Base-by-base conservation (phyloP, 805 yeast species). In the Candida broadrunensis region DNA sequence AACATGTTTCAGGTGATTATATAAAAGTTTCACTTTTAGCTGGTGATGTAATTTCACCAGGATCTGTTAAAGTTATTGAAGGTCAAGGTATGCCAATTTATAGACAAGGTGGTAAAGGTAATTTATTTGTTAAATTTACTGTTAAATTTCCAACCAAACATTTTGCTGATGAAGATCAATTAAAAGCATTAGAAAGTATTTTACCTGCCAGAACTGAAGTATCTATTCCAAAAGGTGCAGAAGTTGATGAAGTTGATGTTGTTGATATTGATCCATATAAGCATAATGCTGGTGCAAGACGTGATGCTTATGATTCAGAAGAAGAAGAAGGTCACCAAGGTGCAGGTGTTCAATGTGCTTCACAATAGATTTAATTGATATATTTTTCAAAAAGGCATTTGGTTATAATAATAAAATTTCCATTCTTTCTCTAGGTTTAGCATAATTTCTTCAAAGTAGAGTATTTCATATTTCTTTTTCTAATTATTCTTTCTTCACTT, bases 31-130 rank as follows among this genome's bases (percentile, higher is more conserved):
- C 78, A 29, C 80, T 90, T 47, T 70, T 85, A 38, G 93, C 97
- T 41, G 98, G 98, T 63, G 97, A 91, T 70, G 89, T 91, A 46
- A 85, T 93, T 48, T 56, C 89, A 24, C 97, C 98, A 38, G 95
- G 87, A 49, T 62, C 73, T 32, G 72, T 82, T 55, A 90, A 88
- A 70, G 88, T 88, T 41, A 71, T 93, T 48, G 88, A 85, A 53
- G 88, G 83, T 56, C 90, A 91, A 68, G 99, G 99, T 81, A 93
- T 93, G 99, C 99, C 99, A 51, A 72, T 91, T 50, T 83, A 76
- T 69, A 82, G 93, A 69, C 83, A 78, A 61, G 96, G 96, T 63
- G 88, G 89, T 48, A 75, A 64, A 56, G 99, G 99, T 67, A 81
- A 88, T 70, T 76, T 93, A 71, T 80, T 87, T 56, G 71, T 93